These are phyloP conservation scores for Eimeria sp. DNA, from an alignment of 169 alveolate genomes.

Conservation along the genomic window DNA sequence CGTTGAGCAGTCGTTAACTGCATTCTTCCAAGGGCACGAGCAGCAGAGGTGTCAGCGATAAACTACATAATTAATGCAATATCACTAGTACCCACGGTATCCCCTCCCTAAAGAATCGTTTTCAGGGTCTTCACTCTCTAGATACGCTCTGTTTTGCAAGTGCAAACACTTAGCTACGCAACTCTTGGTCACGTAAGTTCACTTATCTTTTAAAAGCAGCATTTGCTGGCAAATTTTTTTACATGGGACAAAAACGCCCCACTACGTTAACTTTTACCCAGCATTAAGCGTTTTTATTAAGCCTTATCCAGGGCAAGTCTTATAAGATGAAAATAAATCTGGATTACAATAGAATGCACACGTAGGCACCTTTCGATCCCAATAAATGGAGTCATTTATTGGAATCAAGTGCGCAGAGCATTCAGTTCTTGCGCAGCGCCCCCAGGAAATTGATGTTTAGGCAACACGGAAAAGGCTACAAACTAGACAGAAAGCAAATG, in stretches of 20 bases:
- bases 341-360: background rate
- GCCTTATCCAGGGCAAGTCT: background rate
- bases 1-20: slow-evolving; percentile 61
- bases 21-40: slow-evolving; percentile 62
- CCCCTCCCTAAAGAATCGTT: background rate
- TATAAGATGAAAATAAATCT: background rate
- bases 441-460: background rate
- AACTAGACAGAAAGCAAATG: background rate
- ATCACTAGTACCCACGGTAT: background rate
- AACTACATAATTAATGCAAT: background rate
- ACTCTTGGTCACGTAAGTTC: background rate
- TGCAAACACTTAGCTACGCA: background rate
- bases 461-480: background rate
- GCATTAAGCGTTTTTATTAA: background rate
- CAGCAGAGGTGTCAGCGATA: background rate
- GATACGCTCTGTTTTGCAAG: background rate
- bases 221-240: slow-evolving; percentile 1
- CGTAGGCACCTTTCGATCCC: background rate
- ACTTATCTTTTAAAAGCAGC: background rate
- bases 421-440: background rate
- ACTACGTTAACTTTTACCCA: background rate
- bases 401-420: background rate
- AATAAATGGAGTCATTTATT: background rate
- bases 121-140: background rate
- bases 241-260: background rate